Evolutionary conservation across 2,329 filamentous ascomycete genomes (phyloP).

Genomic region (Beauveria sp.): DNA sequence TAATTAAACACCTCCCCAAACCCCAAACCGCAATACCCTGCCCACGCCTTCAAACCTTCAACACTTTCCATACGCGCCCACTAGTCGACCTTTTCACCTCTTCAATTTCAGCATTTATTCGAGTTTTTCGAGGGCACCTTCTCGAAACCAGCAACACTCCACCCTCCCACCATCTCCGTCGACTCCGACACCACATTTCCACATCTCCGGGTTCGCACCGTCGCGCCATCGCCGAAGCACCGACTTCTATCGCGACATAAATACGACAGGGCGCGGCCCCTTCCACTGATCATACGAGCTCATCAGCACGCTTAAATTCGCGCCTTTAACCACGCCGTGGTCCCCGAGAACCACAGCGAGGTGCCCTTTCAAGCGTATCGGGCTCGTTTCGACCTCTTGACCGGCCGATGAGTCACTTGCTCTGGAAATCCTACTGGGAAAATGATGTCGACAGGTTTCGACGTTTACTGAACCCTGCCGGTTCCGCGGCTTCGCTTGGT

Average conservation of each 20-base stretch:
- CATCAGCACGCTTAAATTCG: slow-evolving; percentile 30
- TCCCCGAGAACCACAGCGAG: slow-evolving; percentile 83
- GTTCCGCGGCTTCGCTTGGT: slow-evolving; percentile 46
- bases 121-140: background rate
- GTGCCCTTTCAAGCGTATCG: slow-evolving; percentile 55
- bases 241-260: background rate
- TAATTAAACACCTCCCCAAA: slow-evolving; percentile 1
- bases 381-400: slow-evolving; percentile 23
- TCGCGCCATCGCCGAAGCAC: background rate
- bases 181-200: background rate
- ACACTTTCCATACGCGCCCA: background rate
- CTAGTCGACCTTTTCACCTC: background rate
- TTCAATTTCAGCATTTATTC: background rate
- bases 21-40: background rate
- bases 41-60: too few relatives aligned
- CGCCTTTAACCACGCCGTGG: slow-evolving; percentile 92
- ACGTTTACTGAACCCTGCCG: slow-evolving; percentile 71
- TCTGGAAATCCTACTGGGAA: slow-evolving; percentile 96
- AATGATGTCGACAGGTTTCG: slow-evolving; percentile 96
- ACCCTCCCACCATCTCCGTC: background rate
- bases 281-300: slow-evolving; percentile 5
- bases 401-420: slow-evolving; percentile 82
- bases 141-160: background rate
- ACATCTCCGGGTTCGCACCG: background rate
- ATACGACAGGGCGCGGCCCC: background rate